These are phyloP conservation scores for Tuber aestivum DNA, from an alignment of 495 filamentous ascomycete genomes.

Conservation along the genomic window DNA sequence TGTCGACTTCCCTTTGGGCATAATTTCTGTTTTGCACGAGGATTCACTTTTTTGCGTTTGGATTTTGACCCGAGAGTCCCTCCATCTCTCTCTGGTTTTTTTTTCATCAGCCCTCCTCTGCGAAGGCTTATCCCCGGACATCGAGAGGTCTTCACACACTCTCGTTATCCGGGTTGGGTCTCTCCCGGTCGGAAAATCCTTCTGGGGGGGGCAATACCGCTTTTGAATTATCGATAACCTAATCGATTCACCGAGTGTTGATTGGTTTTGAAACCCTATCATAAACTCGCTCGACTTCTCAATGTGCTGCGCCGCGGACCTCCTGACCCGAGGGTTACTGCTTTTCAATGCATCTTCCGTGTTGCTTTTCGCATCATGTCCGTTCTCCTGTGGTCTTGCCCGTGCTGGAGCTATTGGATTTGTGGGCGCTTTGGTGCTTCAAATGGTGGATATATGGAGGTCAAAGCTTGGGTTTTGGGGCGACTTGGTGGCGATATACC, in stretches of 20 bases:
- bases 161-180: background rate
- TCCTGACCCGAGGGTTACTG: slow-evolving; percentile 37
- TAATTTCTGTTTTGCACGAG: background rate
- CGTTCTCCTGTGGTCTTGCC: slow-evolving; percentile 21
- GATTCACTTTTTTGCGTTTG: background rate
- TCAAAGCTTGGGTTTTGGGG: slow-evolving; percentile 33
- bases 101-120: background rate
- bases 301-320: slow-evolving; percentile 37
- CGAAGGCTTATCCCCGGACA: background rate
- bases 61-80: background rate
- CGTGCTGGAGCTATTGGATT: slow-evolving; percentile 16
- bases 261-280: background rate
- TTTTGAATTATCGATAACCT: background rate
- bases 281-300: slow-evolving; percentile 7
- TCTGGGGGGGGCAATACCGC: background rate
- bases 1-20: background rate
- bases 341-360: slow-evolving; percentile 36
- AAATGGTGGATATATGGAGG: slow-evolving; percentile 26
- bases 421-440: slow-evolving; percentile 23
- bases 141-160: background rate
- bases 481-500: slow-evolving; percentile 28
- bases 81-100: background rate
- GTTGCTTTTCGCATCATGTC: slow-evolving; percentile 27
- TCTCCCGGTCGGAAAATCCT: background rate
- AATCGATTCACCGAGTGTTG: background rate